Conservation (phyloP, 441 rosid species). For the Euphorbia celastroides region DNA sequence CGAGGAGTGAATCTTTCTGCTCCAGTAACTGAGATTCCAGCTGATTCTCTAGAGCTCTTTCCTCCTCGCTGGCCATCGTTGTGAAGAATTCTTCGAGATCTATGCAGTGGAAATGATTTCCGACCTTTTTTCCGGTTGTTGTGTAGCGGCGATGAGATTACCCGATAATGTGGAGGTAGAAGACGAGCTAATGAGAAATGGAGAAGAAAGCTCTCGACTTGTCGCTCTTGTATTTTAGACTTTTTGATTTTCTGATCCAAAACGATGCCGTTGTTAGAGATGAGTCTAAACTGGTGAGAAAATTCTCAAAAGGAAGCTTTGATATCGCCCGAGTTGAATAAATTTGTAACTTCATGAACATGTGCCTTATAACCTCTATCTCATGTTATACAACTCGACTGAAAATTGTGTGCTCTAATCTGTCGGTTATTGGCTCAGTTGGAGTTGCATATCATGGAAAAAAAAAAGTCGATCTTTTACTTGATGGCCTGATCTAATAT, state of each 20-base stretch:
- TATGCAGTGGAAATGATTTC: neutral
- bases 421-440: no score
- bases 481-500: no score
- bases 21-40: slow-evolving; percentile 67
- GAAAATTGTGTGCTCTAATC: no score
- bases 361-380: no score
- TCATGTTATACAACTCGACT: no score
- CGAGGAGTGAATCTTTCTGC: slow-evolving; percentile 69
- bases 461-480: no score
- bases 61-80: slow-evolving; percentile 68
- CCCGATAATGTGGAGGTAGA: neutral
- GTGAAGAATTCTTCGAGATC: neutral
- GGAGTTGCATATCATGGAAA: no score
- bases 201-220: neutral
- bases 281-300: no score
- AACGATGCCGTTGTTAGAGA: neutral
- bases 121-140: neutral
- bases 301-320: neutral
- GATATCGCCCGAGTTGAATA: no score
- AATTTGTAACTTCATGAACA: no score
- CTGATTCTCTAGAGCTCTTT: slow-evolving; percentile 66
- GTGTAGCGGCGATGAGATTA: neutral
- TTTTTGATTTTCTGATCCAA: neutral
- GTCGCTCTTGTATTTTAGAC: neutral
- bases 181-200: neutral